Conservation (phyloP, 768 basidiomycete genomes). For the Dacryopinax spathularia region DNA sequence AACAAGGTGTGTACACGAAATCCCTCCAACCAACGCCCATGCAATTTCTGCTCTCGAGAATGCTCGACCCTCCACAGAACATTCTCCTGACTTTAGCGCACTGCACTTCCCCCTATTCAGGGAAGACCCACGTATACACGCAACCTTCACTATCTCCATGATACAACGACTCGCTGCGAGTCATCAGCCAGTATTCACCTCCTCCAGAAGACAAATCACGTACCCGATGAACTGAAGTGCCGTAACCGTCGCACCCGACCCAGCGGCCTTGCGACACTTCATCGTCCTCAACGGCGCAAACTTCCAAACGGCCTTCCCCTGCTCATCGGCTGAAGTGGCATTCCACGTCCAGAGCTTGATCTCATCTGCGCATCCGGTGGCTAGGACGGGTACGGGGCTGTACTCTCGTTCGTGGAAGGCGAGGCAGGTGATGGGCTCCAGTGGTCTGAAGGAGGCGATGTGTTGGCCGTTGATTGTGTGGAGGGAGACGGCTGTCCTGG, state of each 20-base stretch:
- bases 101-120: constrained; percentile 26
- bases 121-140: constrained; percentile 42
- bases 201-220: constrained; percentile 17
- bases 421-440: constrained; percentile 47
- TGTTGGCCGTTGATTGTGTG: constrained; percentile 78
- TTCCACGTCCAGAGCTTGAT: constrained; percentile 77
- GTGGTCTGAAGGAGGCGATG: constrained; percentile 51
- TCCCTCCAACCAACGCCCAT: no score
- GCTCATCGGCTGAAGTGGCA: constrained; percentile 47
- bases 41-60: no score
- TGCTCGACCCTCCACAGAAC: not conserved
- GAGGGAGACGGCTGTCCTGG: constrained; percentile 50
- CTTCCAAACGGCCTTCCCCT: constrained; percentile 50
- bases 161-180: constrained; percentile 40
- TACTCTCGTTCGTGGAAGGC: constrained; percentile 86
- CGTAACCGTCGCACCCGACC: constrained; percentile 40
- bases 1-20: no score
- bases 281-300: constrained; percentile 56
- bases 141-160: constrained; percentile 54
- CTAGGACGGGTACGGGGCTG: constrained; percentile 60
- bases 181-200: not conserved
- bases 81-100: not conserved
- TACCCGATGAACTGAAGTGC: constrained; percentile 75
- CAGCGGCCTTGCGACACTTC: constrained; percentile 39
- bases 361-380: constrained; percentile 58